Conservation (phyloP, 768 basidiomycete genomes). For the Tylopilus plumbeoviolaceoides region DNA sequence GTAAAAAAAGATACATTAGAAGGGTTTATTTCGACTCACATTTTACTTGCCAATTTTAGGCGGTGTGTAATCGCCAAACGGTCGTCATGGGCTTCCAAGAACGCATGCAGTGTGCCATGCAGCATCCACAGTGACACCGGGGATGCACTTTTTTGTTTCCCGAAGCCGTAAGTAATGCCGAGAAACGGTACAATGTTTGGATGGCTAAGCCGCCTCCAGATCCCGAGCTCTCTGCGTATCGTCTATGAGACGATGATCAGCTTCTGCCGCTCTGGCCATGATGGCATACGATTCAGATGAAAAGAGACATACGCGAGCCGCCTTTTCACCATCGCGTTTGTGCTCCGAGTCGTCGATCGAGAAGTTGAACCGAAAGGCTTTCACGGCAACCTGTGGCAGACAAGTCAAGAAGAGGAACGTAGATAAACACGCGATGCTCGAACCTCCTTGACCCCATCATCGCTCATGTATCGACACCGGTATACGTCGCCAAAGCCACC, state of each 20-base stretch:
- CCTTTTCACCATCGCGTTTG: not conserved
- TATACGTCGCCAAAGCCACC: constrained; percentile 9
- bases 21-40: too few relatives aligned
- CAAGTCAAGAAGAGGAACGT: not conserved
- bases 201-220: constrained; percentile 4
- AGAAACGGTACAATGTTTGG: constrained; percentile 3
- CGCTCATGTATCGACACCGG: not conserved
- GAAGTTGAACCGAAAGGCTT: constrained; percentile 8
- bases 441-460: constrained; percentile 1
- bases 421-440: not conserved
- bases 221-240: constrained; percentile 6
- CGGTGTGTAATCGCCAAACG: constrained; percentile 1
- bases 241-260: not conserved
- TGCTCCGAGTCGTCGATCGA: not conserved
- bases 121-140: constrained; percentile 12
- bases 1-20: not conserved
- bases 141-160: not conserved
- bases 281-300: too few relatives aligned
- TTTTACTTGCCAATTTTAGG: constrained; percentile 6
- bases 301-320: constrained; percentile 2
- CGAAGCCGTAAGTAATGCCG: constrained; percentile 4
- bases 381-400: constrained; percentile 7
- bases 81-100: not conserved
- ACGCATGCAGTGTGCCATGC: constrained; percentile 1
- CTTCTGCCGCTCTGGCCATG: not conserved